Percentiles rank a stretch among this genome's conserved stretches.
phyloP scores from a whole-genome alignment of 495 filamentous ascomycete species.

The Talaromyces proteolyticus region DNA sequence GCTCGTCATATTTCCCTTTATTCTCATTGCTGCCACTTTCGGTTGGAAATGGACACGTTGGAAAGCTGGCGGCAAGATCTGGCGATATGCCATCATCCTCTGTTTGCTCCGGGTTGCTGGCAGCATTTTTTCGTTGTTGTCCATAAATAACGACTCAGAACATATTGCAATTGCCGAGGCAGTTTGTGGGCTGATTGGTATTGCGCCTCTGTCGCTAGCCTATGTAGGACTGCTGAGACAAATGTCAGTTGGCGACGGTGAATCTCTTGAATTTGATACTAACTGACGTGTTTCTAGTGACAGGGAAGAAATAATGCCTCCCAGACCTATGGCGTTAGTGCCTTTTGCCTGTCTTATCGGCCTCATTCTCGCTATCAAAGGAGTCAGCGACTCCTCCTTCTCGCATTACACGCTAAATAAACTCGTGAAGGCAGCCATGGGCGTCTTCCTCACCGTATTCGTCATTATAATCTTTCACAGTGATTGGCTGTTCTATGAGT shows the following conservation, averaged over 20 bases:
- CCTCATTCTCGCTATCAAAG: constrained; percentile 12
- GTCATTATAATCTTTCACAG: constrained; percentile 7
- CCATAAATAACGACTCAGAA: constrained; percentile 9
- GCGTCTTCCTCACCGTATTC: constrained; percentile 13
- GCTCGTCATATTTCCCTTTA: constrained; percentile 11
- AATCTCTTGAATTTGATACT: background rate
- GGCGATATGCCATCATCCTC: constrained; percentile 13
- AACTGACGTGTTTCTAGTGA: constrained; percentile 8
- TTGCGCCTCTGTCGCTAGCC: constrained; percentile 12
- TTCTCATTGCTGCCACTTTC: constrained; percentile 10
- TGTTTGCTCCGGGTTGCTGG: constrained; percentile 10
- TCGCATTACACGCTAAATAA: constrained; percentile 3
- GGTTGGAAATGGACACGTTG: constrained; percentile 9
- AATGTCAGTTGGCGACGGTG: constrained; percentile 8
- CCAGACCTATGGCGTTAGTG: constrained; percentile 9
- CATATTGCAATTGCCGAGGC: constrained; percentile 8
- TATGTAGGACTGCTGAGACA: constrained; percentile 11
- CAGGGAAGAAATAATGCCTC: constrained; percentile 4
- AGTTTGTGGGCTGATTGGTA: constrained; percentile 12
- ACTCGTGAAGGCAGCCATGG: constrained; percentile 8
- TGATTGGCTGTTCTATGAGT: constrained; percentile 6
- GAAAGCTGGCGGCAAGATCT: constrained; percentile 10
- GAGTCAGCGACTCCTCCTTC: constrained; percentile 8
- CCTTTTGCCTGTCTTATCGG: constrained; percentile 12
- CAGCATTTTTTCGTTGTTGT: constrained; percentile 10